Base-by-base conservation (phyloP, 2,329 filamentous ascomycete genomes). In the Pleoardoris graminearum region DNA sequence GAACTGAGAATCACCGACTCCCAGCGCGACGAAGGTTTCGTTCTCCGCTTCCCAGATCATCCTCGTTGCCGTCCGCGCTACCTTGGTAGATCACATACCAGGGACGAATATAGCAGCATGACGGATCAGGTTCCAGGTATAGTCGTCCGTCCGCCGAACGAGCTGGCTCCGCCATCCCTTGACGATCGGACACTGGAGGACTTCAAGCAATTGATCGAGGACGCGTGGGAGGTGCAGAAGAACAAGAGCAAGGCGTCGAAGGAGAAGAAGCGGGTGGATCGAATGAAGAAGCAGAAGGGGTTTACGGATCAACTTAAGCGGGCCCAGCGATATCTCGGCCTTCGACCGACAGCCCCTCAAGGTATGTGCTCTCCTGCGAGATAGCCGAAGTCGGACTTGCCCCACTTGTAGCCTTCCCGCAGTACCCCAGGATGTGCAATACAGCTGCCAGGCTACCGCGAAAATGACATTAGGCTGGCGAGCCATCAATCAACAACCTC, bases 311-410 rank as follows among this genome's bases (percentile, higher is more conserved):
- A 84, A 63, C 76, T 89, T 56, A 84, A 85, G 59, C 81, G 87
- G 39, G 77, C 83, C 7, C 87, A 92, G 67, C 77, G 83, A 46
- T 90, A 89, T 62, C 80, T 96, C 1, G 90, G 89, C 3, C 75
- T 95, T 22, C 81, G 82, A n/a, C 71, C 78, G 4, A 59, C 65
- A 37, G 57, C 14, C 11, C 37, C 44, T 4, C 27, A 51, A 25
- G 54, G 57, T 63, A 50, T 48, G 60, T 42, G n/a, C 10, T 23
- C 25, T n/a, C 36, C 33, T 43, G 17, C n/a, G n/a, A n/a, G n/a
- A n/a, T n/a, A n/a, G n/a, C n/a, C n/a, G n/a, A n/a, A n/a, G n/a
- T n/a, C n/a, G n/a, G n/a, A n/a, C n/a, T n/a, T n/a, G n/a, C n/a
- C n/a, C n/a, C n/a, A n/a, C n/a, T n/a, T n/a, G n/a, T n/a, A n/a